Evolutionary conservation across 139 green algal genomes (phyloP).

Genomic region (Chlamydomonas asymmetrica): DNA sequence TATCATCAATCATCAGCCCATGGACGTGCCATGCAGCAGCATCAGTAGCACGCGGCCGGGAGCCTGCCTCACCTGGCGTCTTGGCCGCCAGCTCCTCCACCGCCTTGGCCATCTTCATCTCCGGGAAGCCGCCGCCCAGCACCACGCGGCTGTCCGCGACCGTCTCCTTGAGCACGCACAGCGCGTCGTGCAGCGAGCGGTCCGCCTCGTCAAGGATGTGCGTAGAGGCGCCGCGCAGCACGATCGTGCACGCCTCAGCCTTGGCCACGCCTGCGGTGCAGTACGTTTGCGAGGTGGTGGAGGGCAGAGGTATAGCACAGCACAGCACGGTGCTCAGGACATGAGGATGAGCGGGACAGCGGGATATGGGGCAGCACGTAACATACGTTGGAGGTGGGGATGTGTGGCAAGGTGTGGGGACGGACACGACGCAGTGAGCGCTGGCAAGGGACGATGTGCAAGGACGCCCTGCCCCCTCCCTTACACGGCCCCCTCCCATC

Average conservation of each 20-base stretch:
- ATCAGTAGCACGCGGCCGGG: no score
- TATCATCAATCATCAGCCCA: no score
- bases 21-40: no score
- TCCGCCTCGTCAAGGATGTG: constrained; percentile 98
- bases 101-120: constrained; percentile 86
- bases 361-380: no score
- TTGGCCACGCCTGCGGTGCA: constrained; percentile 70
- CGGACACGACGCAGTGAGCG: no score
- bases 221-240: constrained; percentile 89
- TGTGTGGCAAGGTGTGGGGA: neutral
- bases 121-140: constrained; percentile 90
- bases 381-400: neutral
- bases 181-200: constrained; percentile 94
- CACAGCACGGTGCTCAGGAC: no score
- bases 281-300: neutral
- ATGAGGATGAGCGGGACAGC: no score
- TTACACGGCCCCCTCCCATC: no score
- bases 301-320: neutral
- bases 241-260: constrained; percentile 97
- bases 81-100: constrained; percentile 85
- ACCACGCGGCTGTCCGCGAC: constrained; percentile 88
- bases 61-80: constrained; percentile 72
- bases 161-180: constrained; percentile 91
- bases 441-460: no score
- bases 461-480: no score